Conservation (phyloP, 1,284 basidiomycete genomes). For the Afroboletus lepidellus region DNA sequence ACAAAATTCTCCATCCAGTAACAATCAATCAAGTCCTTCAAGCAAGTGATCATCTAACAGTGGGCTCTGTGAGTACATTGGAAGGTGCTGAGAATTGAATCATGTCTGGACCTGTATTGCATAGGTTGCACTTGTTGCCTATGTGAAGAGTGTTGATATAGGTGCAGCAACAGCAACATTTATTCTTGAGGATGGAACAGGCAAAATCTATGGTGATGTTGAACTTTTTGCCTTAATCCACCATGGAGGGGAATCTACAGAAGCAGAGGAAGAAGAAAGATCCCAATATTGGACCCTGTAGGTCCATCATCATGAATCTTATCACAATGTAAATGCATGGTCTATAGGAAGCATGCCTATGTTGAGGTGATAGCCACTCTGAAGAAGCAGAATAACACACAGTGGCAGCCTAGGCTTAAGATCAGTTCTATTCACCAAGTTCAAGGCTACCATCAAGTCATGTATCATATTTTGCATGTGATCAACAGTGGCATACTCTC, state of each 20-base stretch:
- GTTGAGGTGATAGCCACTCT: conserved; percentile 15
- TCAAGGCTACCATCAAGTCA: conserved; percentile 26
- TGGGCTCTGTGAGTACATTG: conserved; percentile 19
- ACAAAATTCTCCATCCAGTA: conserved; percentile 15
- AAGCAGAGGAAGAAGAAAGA: conserved; percentile 17
- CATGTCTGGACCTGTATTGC: not conserved
- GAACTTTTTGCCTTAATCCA: not conserved
- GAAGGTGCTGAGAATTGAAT: not conserved
- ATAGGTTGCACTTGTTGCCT: conserved; percentile 27
- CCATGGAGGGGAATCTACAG: not conserved
- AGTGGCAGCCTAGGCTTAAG: conserved; percentile 1
- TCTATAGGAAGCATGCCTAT: conserved; percentile 20
- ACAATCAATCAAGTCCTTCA: conserved; percentile 28
- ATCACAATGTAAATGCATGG: not conserved
- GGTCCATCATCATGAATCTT: conserved; percentile 1
- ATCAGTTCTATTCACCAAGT: conserved; percentile 17
- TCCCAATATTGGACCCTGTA: conserved; percentile 13
- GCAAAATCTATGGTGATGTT: conserved; percentile 20
- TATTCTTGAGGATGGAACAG: conserved; percentile 33
- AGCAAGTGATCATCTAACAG: conserved; percentile 14
- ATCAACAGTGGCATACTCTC: conserved; percentile 14
- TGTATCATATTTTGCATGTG: conserved; percentile 26
- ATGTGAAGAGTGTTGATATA: conserved; percentile 15
- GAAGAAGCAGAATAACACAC: not conserved
- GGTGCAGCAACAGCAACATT: conserved; percentile 1